phyloP scores from a whole-genome alignment of 2,329 filamentous ascomycete species.

The Beauveria caledonica region DNA sequence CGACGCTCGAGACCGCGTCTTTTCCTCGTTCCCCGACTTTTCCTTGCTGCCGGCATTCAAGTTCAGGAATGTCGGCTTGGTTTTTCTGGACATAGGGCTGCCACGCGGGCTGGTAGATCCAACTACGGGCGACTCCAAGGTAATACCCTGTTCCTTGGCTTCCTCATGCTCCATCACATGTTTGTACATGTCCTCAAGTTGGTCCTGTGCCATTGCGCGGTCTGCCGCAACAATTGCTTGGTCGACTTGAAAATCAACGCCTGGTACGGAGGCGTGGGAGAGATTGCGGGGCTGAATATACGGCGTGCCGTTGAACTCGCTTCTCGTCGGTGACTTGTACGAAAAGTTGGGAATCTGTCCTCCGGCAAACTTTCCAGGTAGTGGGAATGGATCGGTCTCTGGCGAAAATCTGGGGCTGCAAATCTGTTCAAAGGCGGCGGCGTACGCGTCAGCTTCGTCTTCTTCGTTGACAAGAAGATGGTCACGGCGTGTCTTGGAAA shows the following conservation, averaged over 20 bases:
- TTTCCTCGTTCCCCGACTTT: slow-evolving; percentile 41
- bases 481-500: slow-evolving; percentile 48
- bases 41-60: slow-evolving; percentile 36
- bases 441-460: slow-evolving; percentile 14
- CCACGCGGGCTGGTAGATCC: slow-evolving; percentile 17
- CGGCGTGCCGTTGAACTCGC: slow-evolving; percentile 22
- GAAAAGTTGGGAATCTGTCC: slow-evolving; percentile 40
- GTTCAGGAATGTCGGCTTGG: slow-evolving; percentile 43
- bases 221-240: slow-evolving; percentile 67
- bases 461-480: slow-evolving; percentile 45
- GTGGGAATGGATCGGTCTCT: slow-evolving; percentile 15
- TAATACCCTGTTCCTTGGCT: slow-evolving; percentile 49
- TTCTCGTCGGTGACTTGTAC: slow-evolving; percentile 36
- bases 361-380: slow-evolving; percentile 16
- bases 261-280: slow-evolving; percentile 42
- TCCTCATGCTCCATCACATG: slow-evolving; percentile 86
- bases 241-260: slow-evolving; percentile 66
- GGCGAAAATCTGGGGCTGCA: slow-evolving; percentile 17
- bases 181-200: slow-evolving; percentile 85
- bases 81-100: slow-evolving; percentile 34
- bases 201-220: slow-evolving; percentile 64
- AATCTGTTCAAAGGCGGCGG: slow-evolving; percentile 14
- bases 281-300: slow-evolving; percentile 19
- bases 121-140: slow-evolving; percentile 34
- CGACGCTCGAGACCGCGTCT: slow-evolving; percentile 47